phyloP scores from a whole-genome alignment of 2,329 filamentous ascomycete species.

The Phaeosphaeriaceae sp. region DNA sequence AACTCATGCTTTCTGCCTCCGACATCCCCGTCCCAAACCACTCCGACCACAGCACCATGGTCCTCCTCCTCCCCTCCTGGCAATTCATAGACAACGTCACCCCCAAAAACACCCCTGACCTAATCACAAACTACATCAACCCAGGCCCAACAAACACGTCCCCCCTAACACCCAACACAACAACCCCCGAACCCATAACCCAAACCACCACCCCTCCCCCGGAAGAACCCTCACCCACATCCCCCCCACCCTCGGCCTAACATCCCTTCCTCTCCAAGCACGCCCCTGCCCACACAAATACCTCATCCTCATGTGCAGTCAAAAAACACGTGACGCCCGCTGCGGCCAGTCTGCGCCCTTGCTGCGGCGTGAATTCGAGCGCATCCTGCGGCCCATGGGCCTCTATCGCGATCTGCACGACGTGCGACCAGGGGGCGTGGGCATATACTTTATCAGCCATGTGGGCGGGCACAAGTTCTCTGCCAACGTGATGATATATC shows the following conservation, averaged over 20 bases:
- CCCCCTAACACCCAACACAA: constrained; percentile 60
- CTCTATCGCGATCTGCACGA: constrained; percentile 88
- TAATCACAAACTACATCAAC: constrained; percentile 75
- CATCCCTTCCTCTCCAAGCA: constrained; percentile 55
- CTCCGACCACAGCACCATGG: constrained; percentile 70
- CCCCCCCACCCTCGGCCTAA: constrained; percentile 35
- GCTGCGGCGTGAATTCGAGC: constrained; percentile 84
- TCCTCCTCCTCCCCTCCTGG: constrained; percentile 86
- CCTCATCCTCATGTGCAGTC: constrained; percentile 91
- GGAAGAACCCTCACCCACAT: neutral
- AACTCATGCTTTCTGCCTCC: constrained; percentile 87
- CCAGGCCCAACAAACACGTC: constrained; percentile 75
- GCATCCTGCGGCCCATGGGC: constrained; percentile 83
- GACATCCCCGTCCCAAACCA: constrained; percentile 81
- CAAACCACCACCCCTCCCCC: constrained; percentile 20
- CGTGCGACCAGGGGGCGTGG: constrained; percentile 86
- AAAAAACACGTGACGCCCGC: constrained; percentile 90
- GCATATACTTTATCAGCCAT: constrained; percentile 95
- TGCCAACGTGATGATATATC: constrained; percentile 92
- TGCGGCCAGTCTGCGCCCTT: constrained; percentile 94
- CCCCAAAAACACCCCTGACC: constrained; percentile 71
- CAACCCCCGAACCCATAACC: too few relatives aligned
- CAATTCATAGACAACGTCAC: constrained; percentile 83
- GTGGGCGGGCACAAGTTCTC: constrained; percentile 97
- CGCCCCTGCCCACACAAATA: constrained; percentile 80